Conservation (phyloP, 2,329 filamentous ascomycete genomes). For the Plenodomus lindquistii region DNA sequence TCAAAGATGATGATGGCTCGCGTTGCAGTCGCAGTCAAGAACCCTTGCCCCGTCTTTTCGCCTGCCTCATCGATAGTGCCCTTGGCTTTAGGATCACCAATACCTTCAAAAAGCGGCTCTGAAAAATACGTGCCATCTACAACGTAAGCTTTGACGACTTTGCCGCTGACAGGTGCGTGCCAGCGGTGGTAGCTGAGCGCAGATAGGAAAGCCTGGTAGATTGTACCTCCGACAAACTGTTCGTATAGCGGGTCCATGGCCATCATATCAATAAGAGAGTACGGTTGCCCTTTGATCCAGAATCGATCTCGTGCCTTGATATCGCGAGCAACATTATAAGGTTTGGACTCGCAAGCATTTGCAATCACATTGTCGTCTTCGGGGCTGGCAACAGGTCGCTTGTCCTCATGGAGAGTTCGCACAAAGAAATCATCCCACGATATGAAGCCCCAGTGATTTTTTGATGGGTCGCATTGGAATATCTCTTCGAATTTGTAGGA, state of each 20-base stretch:
- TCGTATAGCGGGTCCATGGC: slow-evolving; percentile 57
- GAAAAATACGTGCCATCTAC: slow-evolving; percentile 70
- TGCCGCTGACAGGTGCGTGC: slow-evolving; percentile 70
- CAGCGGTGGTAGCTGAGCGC: slow-evolving; percentile 72
- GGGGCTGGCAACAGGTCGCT: slow-evolving; percentile 62
- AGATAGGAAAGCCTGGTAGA: slow-evolving; percentile 73
- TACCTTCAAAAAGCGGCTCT: slow-evolving; percentile 59
- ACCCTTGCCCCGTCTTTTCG: slow-evolving; percentile 63
- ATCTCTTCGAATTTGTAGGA: slow-evolving; percentile 60
- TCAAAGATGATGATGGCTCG: slow-evolving; percentile 72
- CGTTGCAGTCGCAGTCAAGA: slow-evolving; percentile 69
- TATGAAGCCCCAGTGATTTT: slow-evolving; percentile 62
- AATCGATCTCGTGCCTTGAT: slow-evolving; percentile 64
- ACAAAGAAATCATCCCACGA: slow-evolving; percentile 76
- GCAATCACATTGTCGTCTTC: slow-evolving; percentile 60
- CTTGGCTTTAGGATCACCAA: slow-evolving; percentile 47
- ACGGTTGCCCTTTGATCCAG: slow-evolving; percentile 71
- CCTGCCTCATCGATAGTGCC: slow-evolving; percentile 42
- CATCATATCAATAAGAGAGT: slow-evolving; percentile 68
- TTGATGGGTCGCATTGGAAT: slow-evolving; percentile 62
- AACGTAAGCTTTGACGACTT: slow-evolving; percentile 60
- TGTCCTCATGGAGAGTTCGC: slow-evolving; percentile 56
- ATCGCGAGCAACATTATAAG: slow-evolving; percentile 56
- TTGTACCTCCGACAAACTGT: slow-evolving; percentile 64
- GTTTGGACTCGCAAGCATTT: slow-evolving; percentile 68